Conservation (phyloP, 1,284 basidiomycete species). For the Phylloboletellus chloephorus region DNA sequence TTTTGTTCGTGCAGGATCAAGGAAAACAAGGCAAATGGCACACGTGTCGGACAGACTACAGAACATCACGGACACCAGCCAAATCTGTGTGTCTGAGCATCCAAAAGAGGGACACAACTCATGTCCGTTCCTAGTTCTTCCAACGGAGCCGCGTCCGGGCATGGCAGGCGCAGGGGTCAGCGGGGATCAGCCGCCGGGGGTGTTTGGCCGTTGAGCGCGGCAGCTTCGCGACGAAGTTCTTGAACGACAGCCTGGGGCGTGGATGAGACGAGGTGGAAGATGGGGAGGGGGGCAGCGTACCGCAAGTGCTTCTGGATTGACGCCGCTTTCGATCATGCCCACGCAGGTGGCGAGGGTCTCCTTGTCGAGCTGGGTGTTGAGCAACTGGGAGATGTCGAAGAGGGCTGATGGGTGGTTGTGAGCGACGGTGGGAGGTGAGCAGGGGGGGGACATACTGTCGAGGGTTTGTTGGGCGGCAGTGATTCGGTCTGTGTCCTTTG, state of each 20-base stretch:
- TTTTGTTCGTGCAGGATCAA: background rate
- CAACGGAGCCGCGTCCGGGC: too few relatives aligned
- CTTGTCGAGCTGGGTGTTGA: constrained; percentile 78
- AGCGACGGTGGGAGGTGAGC: background rate
- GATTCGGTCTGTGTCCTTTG: constrained; percentile 58
- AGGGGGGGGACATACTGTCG: constrained; percentile 54
- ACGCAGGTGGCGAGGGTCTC: constrained; percentile 80
- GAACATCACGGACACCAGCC: constrained; percentile 17
- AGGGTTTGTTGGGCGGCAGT: constrained; percentile 74
- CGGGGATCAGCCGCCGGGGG: constrained; percentile 17
- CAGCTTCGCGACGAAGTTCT: constrained; percentile 64
- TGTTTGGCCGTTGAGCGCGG: constrained; percentile 30
- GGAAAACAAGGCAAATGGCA: too few relatives aligned
- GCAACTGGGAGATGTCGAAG: constrained; percentile 74
- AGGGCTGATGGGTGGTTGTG: constrained; percentile 54
- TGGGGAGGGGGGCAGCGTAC: constrained; percentile 40
- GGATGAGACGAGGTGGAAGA: constrained; percentile 5
- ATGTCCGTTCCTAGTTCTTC: too few relatives aligned
- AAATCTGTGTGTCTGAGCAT: constrained; percentile 21
- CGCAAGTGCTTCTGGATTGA: constrained; percentile 81
- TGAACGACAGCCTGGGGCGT: constrained; percentile 61
- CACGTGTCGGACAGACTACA: constrained; percentile 18
- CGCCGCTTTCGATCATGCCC: constrained; percentile 79
- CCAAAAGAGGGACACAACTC: constrained; percentile 13
- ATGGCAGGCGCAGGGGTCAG: too few relatives aligned